phyloP scores from a whole-genome alignment of 495 filamentous ascomycete species.

The Penicillium malachiteum region DNA sequence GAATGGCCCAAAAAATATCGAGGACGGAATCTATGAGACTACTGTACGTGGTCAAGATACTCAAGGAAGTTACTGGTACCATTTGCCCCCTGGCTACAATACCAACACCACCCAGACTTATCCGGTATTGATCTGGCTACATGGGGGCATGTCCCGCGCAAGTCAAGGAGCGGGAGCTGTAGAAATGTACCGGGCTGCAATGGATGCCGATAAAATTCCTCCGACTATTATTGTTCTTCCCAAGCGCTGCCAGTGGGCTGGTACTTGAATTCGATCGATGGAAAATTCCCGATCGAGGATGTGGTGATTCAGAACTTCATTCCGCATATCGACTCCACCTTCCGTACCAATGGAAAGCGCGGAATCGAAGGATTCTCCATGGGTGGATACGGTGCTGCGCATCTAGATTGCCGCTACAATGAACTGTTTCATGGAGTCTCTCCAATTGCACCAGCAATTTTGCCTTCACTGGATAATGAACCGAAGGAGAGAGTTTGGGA shows the following conservation, averaged over 20 bases:
- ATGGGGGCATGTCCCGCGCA: no score
- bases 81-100: no score
- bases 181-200: no score
- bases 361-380: not conserved
- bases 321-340: not conserved
- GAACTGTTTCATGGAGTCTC: not conserved
- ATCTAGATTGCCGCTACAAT: not conserved
- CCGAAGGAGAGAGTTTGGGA: no score
- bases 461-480: not conserved
- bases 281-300: not conserved
- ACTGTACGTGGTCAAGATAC: no score
- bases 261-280: not conserved
- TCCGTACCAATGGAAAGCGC: not conserved
- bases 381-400: not conserved
- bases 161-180: no score
- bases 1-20: no score
- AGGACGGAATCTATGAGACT: no score
- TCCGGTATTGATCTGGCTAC: no score
- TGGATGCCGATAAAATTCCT: not conserved
- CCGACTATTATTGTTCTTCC: not conserved
- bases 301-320: not conserved
- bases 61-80: no score
- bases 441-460: not conserved
- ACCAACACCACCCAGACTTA: no score
- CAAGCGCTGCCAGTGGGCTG: not conserved